Evolutionary conservation across 352 stramenopile genomes (phyloP), one percentile per base, ranked within the genome.

Genomic region (Phytophthora pluvialis): DNA sequence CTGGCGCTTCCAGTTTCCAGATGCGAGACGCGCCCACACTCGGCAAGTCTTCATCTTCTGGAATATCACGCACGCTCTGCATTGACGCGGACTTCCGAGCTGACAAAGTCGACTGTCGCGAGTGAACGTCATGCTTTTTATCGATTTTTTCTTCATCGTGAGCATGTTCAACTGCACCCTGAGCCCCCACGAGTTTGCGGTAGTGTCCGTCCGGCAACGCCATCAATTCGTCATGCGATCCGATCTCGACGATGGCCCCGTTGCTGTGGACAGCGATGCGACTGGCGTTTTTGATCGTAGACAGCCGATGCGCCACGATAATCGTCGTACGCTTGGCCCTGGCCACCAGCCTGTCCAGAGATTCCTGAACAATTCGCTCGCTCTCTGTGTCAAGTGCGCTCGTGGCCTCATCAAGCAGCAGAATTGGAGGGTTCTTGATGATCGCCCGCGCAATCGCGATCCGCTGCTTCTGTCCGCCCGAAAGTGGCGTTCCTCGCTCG

Each of bases 401-500:
- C 1, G 65, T 77, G 32, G 70, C 70, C 48, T 77, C 93, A 62
- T 98, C 94, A 2, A 98, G 65, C 7, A 98, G 64, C n/a, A 98
- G 60, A 33, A 98, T 85, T 2, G 79, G 67, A 2, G 91, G 89
- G 51, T 98, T 86, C 33, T 87, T 86, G 15, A 98, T 71, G 26
- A 98, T 91, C 6, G 93, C 95, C 8, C 97, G 77, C 36, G 96
- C 95, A 35, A 99, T 97, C 35, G 92, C 92, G 57, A 98, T 90
- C 15, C 90, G 71, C 70, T 97, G 91, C 66, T 98, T 98, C 69
- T 99, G 97, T 16, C 97, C 96, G 33, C 96, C 94, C 8, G 75
- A 95, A 0, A 99, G 75, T 71, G 96, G 86, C 18, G 94, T 83
- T 26, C 94, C 95, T 32, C 91, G 71, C 59, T 98, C 92, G 12